phyloP scores from a whole-genome alignment of 768 basidiomycete genomes.

The Trametes cingulata region DNA sequence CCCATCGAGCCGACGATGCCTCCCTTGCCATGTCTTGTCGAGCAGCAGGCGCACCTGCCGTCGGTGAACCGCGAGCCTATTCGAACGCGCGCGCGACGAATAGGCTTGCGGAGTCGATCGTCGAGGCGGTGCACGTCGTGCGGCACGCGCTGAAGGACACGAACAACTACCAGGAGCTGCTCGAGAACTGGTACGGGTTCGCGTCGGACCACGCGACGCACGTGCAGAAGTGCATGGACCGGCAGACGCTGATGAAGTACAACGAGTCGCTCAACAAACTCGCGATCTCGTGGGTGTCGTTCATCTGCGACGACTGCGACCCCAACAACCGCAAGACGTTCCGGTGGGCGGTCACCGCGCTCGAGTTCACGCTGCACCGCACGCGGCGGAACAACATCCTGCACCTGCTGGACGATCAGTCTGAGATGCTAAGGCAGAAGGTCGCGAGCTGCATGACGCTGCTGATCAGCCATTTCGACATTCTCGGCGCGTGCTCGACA shows the following conservation, averaged over 20 bases:
- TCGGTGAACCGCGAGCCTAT: conserved; percentile 85
- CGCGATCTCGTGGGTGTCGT: conserved; percentile 96
- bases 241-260: conserved; percentile 66
- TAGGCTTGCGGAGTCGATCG: conserved; percentile 88
- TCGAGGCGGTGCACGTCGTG: conserved; percentile 89
- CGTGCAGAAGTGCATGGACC: conserved; percentile 86
- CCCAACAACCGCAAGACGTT: conserved; percentile 95
- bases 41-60: conserved; percentile 90
- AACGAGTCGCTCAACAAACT: conserved; percentile 83
- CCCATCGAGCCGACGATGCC: conserved; percentile 43
- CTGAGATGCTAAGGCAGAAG: conserved; percentile 85
- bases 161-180: conserved; percentile 74
- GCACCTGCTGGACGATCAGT: conserved; percentile 84
- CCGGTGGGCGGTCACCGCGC: conserved; percentile 95
- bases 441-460: conserved; percentile 96
- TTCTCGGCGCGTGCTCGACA: conserved; percentile 89
- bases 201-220: conserved; percentile 96
- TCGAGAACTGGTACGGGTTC: conserved; percentile 94
- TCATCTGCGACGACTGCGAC: conserved; percentile 98
- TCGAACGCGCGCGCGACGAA: conserved; percentile 91
- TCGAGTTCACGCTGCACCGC: conserved; percentile 88
- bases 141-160: conserved; percentile 62
- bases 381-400: conserved; percentile 89
- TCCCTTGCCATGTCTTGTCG: conserved; percentile 54
- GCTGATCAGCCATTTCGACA: conserved; percentile 97